Base-by-base conservation (phyloP, 169 alveolate species). In the Plasmodium inui region DNA sequence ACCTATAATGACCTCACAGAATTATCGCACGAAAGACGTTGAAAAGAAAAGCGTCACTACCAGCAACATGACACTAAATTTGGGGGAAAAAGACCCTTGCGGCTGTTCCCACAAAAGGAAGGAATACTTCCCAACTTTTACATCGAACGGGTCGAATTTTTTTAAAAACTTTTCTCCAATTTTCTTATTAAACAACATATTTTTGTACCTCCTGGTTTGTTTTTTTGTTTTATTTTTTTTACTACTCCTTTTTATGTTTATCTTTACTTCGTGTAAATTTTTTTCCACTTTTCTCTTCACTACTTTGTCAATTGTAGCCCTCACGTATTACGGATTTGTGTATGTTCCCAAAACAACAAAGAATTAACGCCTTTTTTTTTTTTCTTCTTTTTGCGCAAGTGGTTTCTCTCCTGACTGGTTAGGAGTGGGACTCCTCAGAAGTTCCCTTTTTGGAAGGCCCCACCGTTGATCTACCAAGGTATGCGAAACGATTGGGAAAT, bases 191-290 rank as follows among this genome's bases (percentile, higher is more conserved):
- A 86, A 86, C 57, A 74, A 86, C 44, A 28, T 74, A n/a, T 86
- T 86, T 26, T 19, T 86, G 53, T 86, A 34, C 70, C 82, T 86
- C 70, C 70, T 74, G 55, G 81, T 86, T 74, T 76, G 80, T 70
- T 86, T 86, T 86, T 53, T 76, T 74, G 30, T 85, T 34, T 86
- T 86, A 19, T 55, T 53, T 55, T 76, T 74, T 76, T 53, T 86
- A 86, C 28, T 44, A 41, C 73, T 22, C 57, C 34, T 32, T 14
- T 74, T 85, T 46, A 28, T 74, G 46, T 86, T 86, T 39, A 26
- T 86, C 80, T 71, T 71, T 72, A 73, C 79, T 55, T 71, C 57
- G 57, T 74, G 67, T 70, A 86, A 74, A 32, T 14, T 37, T 74
- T 74, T 74, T 74, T 74, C 44, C 30, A 74, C 46, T 30, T 74